Evolutionary conservation across 2,329 filamentous ascomycete genomes (phyloP), one percentile per base, ranked within the genome.

Genomic region (Cladosporium sp.): DNA sequence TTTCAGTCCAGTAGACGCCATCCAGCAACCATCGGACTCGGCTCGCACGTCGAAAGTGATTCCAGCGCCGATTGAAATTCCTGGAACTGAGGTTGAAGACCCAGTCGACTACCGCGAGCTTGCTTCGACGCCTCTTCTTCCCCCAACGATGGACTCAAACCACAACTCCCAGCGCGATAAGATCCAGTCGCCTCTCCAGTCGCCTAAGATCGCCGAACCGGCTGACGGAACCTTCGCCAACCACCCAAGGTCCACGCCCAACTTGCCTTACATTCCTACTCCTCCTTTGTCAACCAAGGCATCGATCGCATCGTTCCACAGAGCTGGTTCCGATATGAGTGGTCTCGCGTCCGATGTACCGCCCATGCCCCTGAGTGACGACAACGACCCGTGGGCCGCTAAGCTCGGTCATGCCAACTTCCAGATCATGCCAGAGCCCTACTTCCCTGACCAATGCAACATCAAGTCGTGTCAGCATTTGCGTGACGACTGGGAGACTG

Each of bases 321-420:
- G 48, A 16, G 13, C 71, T 77, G 37, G 68, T 70, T 14, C 69
- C 77, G 33, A 70, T 74, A 38, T 72, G 70, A 45, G 74, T 63
- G 52, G 54, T 63, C 49, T 54, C 73, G 79, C 34, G 76, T 80
- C 4, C 71, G 80, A 83, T 22, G 80, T 86, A 13, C 81, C 84
- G 3, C 78, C 81, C 4, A 82, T 90, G 57, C 73, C 84, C 82
- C n/a, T 66, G 58, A 35, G 59, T 58, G 53, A 35, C 28, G 54
- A 57, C 18, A 56, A 68, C 32, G 82, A 86, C 52, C 81, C 83
- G 5, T 96, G 92, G 92, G 86, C 88, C 1, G 82, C 86, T 64
- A 83, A 83, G 53, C 81, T 97, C 11, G 92, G 92, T 28, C 91
- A 97, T 67, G 91, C 91, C 58, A 95, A 97, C 73, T 96, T 95